These are phyloP conservation scores for Backusella liffmaniae DNA, from an alignment of 192 early-diverging fungal genomes.

Conservation along the genomic window DNA sequence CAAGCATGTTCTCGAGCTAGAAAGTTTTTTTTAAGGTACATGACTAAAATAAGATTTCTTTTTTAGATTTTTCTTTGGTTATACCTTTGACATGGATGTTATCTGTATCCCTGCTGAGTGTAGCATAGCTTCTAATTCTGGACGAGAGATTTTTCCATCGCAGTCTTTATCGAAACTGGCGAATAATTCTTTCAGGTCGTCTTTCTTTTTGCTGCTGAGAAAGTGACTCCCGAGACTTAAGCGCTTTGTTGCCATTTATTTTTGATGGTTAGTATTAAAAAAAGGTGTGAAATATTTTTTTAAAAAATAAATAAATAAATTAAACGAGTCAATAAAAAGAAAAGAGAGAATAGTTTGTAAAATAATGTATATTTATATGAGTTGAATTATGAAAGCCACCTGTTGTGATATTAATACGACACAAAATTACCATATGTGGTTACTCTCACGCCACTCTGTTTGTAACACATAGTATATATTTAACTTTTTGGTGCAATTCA, in stretches of 20 bases:
- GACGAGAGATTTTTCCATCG: constrained; percentile 33
- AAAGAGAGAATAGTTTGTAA: background rate
- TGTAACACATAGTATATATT: background rate
- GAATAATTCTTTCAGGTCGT: constrained; percentile 41
- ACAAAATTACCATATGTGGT: background rate
- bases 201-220: constrained; percentile 21
- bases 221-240: constrained; percentile 18
- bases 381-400: background rate
- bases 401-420: background rate
- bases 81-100: constrained; percentile 55
- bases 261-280: background rate
- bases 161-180: constrained; percentile 48
- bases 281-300: background rate
- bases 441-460: constrained; percentile 2
- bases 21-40: background rate
- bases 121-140: constrained; percentile 41
- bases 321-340: background rate
- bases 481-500: background rate
- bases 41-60: constrained; percentile 43
- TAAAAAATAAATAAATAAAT: background rate
- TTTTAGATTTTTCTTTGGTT: constrained; percentile 53
- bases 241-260: constrained; percentile 14
- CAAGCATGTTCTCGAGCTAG: constrained; percentile 33
- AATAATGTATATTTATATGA: background rate
- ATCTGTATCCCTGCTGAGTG: constrained; percentile 42